Evolutionary conservation across 257 asterid genomes (phyloP), one percentile per base, ranked within the genome.

Genomic region (Capsicum pubescens): DNA sequence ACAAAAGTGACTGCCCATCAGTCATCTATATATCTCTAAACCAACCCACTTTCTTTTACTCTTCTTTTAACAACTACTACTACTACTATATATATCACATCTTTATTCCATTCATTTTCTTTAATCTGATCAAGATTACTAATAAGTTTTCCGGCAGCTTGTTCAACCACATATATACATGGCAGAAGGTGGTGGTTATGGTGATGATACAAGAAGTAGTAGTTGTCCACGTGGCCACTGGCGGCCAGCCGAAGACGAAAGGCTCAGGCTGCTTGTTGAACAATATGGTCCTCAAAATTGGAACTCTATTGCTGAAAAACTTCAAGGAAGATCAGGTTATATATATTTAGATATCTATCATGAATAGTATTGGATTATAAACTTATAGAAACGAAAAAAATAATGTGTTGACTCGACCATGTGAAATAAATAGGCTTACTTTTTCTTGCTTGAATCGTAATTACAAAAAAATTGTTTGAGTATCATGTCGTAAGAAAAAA

Each of bases 281-380:
- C 90, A 93, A 84, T 88, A 87, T 77, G 99, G 99, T 61, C 99
- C 99, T 84, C 99, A 94, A 82, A 94, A 95, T 84, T 95, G 99
- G 99, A 95, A 95, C 76, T 92, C 99, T 7, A 94, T 95, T 76
- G 99, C 99, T 84, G 99, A 95, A 89, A 95, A 92, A 36, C 98
- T 95, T 87, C 94, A 92, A 84, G 98, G 99, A 88, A 91, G 99
- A 95, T 95, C 99, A 88, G 99, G 99, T 90, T 44, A 21, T 44
- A 5, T 44, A 42, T 42, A 42, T 42, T 6, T 42, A 42, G 4
- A 3, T 42, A 42, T 42, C 46, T 42, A 42, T 42, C 46, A 42
- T 3, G 4, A 42, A 42, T 42, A 26, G 32, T 42, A 42, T 42
- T 42, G 26, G 15, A 26, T 76, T 52, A 74, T 44, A 71, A 46